Evolutionary conservation across 768 basidiomycete species (phyloP), one percentile per base, ranked within the genome.

Genomic region (Suillus brevipes): DNA sequence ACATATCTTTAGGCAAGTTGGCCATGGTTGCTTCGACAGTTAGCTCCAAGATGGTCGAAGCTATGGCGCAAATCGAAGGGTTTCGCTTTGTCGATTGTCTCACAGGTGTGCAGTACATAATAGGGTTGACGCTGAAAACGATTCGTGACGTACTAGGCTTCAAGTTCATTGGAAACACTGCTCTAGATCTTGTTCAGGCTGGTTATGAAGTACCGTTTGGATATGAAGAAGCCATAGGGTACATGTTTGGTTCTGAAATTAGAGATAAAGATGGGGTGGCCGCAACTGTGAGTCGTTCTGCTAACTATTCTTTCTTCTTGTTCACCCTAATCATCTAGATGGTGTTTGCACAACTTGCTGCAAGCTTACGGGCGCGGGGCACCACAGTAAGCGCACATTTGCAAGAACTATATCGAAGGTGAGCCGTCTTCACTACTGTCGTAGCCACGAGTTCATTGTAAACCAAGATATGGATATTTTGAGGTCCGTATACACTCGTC

Each of bases 201-300:
- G 94, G 92, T 2, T 92, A 84, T 70, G 84, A 89, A 49, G 88
- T 90, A 12, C 86, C 84, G 0, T 95, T 95, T 70, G 92, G 89
- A 12, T 96, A 96, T 71, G 94, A 96, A 72, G 94, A 96, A 77
- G 94, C 95, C 1, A 95, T 96, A 62, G 94, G 94, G 4, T 96
- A 86, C 72, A 95, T 95, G 92, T 88, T 94, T 74, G 91, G 92
- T 34, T 79, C 85, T 16, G 80, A 87, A 34, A 85, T 95, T 68
- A 82, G 90, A 42, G 94, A 96, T 74, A 96, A 96, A 73, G 94
- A 96, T 72, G 94, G 94, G 3, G 86, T 96, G 60, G 85, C 90
- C 59, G 92, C 93, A 6, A 87, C 89, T 28, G 94, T 94, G 69
- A 69, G 76, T 70, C 2, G 5, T 9, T 9, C 66, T n/a, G 13